These are phyloP conservation scores for Amaranthus palmeri DNA, from an alignment of 148 eudicot species.

Conservation along the genomic window DNA sequence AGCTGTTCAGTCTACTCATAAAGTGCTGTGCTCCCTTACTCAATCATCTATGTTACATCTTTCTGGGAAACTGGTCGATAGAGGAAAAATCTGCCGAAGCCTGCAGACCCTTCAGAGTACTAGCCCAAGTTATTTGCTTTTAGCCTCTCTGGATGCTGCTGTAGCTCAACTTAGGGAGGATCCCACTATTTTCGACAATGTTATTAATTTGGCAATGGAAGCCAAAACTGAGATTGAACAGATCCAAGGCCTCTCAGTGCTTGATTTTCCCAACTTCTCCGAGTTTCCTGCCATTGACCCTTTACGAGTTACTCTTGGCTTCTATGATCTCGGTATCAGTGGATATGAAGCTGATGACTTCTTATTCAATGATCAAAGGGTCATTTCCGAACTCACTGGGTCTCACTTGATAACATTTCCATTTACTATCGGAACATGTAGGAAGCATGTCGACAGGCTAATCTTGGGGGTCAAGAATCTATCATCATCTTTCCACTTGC, in stretches of 20 bases:
- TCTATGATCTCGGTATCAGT: slow-evolving; percentile 11
- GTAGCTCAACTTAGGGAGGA: slow-evolving; percentile 46
- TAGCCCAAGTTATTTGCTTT: slow-evolving; percentile 65
- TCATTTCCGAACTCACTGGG: slow-evolving; percentile 48
- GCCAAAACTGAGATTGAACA: slow-evolving; percentile 32
- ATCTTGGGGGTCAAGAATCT: slow-evolving; percentile 49
- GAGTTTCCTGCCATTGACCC: slow-evolving; percentile 40
- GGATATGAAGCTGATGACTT: slow-evolving; percentile 23
- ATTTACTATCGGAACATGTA: slow-evolving; percentile 53
- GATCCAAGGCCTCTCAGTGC: slow-evolving; percentile 49
- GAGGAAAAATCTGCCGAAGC: slow-evolving; percentile 55
- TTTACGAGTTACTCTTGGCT: slow-evolving; percentile 49
- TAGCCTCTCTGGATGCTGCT: slow-evolving; percentile 77
- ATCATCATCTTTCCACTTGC: slow-evolving; percentile 24
- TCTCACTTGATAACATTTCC: slow-evolving; percentile 45
- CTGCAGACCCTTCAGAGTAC: slow-evolving; percentile 72
- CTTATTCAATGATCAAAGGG: slow-evolving; percentile 33
- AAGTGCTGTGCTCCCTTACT: slow-evolving; percentile 67
- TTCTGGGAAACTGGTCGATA: slow-evolving; percentile 40
- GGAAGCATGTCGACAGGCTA: slow-evolving; percentile 49
- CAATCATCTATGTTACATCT: slow-evolving; percentile 80
- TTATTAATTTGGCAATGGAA: slow-evolving; percentile 46
- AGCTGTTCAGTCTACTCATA: slow-evolving; percentile 76
- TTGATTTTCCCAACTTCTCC: slow-evolving; percentile 25
- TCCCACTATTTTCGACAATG: slow-evolving; percentile 33